phyloP scores from a whole-genome alignment of 352 stramenopile genomes.

The Pythium rishiriense region DNA sequence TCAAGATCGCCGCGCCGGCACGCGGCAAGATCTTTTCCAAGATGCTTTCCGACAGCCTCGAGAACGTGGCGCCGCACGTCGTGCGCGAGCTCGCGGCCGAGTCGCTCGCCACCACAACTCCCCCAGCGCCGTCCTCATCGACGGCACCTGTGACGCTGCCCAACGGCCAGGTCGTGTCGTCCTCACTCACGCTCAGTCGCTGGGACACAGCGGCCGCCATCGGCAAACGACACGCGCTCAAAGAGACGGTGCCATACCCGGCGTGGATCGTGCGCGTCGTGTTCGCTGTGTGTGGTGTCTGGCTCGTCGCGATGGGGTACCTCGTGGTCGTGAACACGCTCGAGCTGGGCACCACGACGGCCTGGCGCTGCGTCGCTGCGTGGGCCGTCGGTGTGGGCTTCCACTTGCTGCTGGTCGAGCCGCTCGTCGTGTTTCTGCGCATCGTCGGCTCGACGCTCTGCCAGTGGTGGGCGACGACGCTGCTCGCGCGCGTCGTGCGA shows the following conservation, averaged over 20 bases:
- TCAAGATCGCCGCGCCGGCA: conserved; percentile 69
- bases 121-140: not conserved
- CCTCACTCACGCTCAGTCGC: conserved; percentile 17
- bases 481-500: conserved; percentile 41
- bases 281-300: conserved; percentile 44
- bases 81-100: conserved; percentile 41
- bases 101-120: conserved; percentile 1
- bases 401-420: conserved; percentile 55
- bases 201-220: conserved; percentile 9
- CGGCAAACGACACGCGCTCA: not conserved
- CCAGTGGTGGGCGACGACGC: conserved; percentile 57
- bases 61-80: conserved; percentile 51
- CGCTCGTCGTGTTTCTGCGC: conserved; percentile 42
- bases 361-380: conserved; percentile 52
- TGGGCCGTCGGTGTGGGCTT: conserved; percentile 49
- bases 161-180: conserved; percentile 17
- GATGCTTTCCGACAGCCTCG: conserved; percentile 53
- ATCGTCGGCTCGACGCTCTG: conserved; percentile 55
- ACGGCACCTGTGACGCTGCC: conserved; percentile 6
- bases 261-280: conserved; percentile 62
- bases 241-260: conserved; percentile 59
- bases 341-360: conserved; percentile 43
- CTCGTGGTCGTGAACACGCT: conserved; percentile 46
- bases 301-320: conserved; percentile 44
- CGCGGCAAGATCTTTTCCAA: conserved; percentile 68